phyloP scores from a whole-genome alignment of 257 asterid genomes.

The Solanum sparsipilum region DNA sequence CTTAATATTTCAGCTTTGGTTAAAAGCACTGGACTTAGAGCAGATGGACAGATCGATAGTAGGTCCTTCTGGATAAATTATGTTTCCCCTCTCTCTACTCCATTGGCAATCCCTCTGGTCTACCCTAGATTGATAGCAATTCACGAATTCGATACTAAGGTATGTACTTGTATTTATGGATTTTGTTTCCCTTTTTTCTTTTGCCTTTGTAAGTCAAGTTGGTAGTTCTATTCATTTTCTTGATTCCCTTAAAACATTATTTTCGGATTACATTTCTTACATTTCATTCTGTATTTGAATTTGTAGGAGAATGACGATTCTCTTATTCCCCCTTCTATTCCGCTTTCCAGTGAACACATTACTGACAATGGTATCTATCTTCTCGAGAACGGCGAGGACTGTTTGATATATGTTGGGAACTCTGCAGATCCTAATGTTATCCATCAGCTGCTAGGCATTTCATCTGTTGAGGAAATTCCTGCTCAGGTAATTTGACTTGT shows the following conservation, averaged over 20 bases:
- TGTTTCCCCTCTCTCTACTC: conserved; percentile 68
- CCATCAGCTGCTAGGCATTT: conserved; percentile 61
- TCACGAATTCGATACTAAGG: conserved; percentile 84
- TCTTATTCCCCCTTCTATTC: conserved; percentile 57
- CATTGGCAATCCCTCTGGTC: conserved; percentile 82
- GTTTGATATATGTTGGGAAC: conserved; percentile 73
- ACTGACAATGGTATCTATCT: conserved; percentile 78
- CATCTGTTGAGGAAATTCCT: conserved; percentile 73
- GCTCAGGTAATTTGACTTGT: conserved; percentile 44
- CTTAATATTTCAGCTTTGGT: conserved; percentile 51
- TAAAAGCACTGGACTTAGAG: conserved; percentile 74
- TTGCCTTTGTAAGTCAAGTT: neutral
- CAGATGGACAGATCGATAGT: conserved; percentile 85
- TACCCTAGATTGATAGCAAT: conserved; percentile 87
- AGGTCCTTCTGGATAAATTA: conserved; percentile 87
- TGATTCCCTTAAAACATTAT: neutral
- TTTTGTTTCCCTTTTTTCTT: neutral
- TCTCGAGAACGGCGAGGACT: conserved; percentile 94
- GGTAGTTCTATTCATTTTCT: neutral
- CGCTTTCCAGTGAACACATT: conserved; percentile 76
- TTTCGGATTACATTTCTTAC: neutral
- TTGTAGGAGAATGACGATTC: conserved; percentile 63
- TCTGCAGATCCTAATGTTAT: conserved; percentile 47
- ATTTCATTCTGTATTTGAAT: conserved; percentile 2
- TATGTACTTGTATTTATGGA: neutral